Base-by-base conservation (phyloP, 345 rosid genomes). In the Bruguiera sexangula region DNA sequence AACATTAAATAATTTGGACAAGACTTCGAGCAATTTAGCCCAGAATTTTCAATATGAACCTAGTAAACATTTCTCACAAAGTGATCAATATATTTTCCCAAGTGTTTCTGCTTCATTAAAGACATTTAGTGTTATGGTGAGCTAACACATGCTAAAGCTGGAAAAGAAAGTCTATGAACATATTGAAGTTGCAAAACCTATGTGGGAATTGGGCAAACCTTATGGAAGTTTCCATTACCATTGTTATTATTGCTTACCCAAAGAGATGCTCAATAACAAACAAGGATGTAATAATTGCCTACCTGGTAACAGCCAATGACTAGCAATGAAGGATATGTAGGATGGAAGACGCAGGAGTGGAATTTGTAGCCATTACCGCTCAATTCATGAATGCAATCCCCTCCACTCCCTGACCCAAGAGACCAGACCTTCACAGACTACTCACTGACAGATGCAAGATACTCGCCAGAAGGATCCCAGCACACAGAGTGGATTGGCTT, bases 221-320 rank as follows among this genome's bases (percentile, higher is more conserved):
- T 3, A 43, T 13, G 50, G 18, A 43, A 43, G 50, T 43, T 43
- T 43, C 19, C 50, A 43, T 39, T 39, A 34, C 2, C 46, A 39
- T 43, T 13, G 13, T 43, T 13, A 43, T 43, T 34, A 62, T 31
- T 51, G 26, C 71, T 11, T 18, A 36, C n/a, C 24, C 48, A 34
- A 24, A 32, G 22, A 37, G 36, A 6, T n/a, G 13, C 6, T 10
- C 26, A 7, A 29, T 18, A 20, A 22, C 69, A 29, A 11, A 50
- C 27, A 62, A 31, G 6, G 3, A 37, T 18, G 37, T 37, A 39
- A 57, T 29, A 52, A 22, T 29, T 6, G 50, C 83, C 78, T 85
- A 84, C 98, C 97, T 90, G 96, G 84, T 92, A 92, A 84, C 94
- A 90, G 56, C 99, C 97, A 32, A 95, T 85, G 65, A 95, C 96